These are phyloP conservation scores for Rhododendron williamsianum DNA, from an alignment of 148 eudicot species.

Conservation along the genomic window DNA sequence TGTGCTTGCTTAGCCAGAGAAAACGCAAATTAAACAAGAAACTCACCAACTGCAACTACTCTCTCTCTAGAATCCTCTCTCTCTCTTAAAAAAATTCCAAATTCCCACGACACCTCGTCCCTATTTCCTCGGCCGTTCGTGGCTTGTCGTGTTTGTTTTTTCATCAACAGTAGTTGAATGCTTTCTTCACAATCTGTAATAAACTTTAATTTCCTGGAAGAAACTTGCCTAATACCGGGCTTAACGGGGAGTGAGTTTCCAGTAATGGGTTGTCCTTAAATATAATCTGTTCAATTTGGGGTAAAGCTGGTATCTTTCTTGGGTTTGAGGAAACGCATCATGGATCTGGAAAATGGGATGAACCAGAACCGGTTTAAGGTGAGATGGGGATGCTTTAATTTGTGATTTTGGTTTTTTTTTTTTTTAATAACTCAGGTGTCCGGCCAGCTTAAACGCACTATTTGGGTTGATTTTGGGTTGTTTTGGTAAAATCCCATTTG, in stretches of 20 bases:
- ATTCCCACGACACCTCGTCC: neutral
- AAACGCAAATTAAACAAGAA: neutral
- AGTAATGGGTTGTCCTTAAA: conserved; percentile 27
- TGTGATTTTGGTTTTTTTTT: neutral
- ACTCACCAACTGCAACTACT: conserved; percentile 5
- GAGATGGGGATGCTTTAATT: conserved; percentile 7
- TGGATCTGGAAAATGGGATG: conserved; percentile 92
- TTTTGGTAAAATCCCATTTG: conserved; percentile 4
- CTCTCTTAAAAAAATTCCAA: neutral
- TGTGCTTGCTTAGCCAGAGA: neutral
- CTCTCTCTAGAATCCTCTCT: conserved; percentile 2
- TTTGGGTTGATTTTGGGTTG: neutral
- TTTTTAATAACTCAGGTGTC: neutral
- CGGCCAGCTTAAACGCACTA: neutral
- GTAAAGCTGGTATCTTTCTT: conserved; percentile 30
- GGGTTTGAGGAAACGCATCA: conserved; percentile 33
- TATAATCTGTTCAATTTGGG: conserved; percentile 23
- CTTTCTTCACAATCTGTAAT: neutral
- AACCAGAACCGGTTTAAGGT: conserved; percentile 65
- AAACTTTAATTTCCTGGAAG: conserved; percentile 7
- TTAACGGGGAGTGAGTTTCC: conserved; percentile 25
- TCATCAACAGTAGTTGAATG: conserved; percentile 29
- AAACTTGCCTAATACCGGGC: conserved; percentile 1
- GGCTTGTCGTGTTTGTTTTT: conserved; percentile 22
- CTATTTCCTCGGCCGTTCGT: conserved; percentile 15